phyloP scores from a whole-genome alignment of 139 green algal genomes.

The Closterium sp. region DNA sequence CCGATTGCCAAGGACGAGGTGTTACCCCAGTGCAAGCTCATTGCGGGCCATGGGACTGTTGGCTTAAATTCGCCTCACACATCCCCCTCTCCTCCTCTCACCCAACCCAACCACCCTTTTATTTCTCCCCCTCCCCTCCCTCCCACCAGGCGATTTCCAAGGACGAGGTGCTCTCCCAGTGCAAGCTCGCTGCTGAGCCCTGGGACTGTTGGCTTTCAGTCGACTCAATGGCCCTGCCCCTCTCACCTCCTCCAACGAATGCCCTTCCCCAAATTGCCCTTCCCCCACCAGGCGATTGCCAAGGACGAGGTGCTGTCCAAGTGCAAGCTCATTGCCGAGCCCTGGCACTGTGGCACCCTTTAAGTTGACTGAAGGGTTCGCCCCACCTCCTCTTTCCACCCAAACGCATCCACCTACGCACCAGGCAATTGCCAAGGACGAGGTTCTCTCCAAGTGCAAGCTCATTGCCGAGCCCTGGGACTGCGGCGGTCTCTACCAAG shows the following conservation, averaged over 20 bases:
- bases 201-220: constrained; percentile 89
- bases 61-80: too few relatives aligned
- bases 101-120: background rate
- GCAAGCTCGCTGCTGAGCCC: constrained; percentile 95
- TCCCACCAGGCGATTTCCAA: constrained; percentile 55
- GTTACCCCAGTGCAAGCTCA: constrained; percentile 87
- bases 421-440: constrained; percentile 74
- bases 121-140: too few relatives aligned
- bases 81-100: background rate
- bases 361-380: constrained; percentile 51
- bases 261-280: background rate
- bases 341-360: constrained; percentile 95
- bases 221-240: background rate
- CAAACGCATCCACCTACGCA: background rate
- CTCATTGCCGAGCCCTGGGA: constrained; percentile 99
- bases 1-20: constrained; percentile 79
- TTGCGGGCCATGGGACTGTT: constrained; percentile 98
- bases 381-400: background rate
- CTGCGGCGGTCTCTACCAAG: constrained; percentile 95
- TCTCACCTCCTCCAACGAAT: background rate
- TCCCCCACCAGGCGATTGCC: constrained; percentile 45
- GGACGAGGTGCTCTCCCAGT: constrained; percentile 82
- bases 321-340: constrained; percentile 96
- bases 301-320: constrained; percentile 85
- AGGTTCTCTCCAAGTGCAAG: constrained; percentile 83